These are phyloP conservation scores for Bipolaris oryzae DNA, from an alignment of 2,329 filamentous ascomycete species.

Conservation along the genomic window DNA sequence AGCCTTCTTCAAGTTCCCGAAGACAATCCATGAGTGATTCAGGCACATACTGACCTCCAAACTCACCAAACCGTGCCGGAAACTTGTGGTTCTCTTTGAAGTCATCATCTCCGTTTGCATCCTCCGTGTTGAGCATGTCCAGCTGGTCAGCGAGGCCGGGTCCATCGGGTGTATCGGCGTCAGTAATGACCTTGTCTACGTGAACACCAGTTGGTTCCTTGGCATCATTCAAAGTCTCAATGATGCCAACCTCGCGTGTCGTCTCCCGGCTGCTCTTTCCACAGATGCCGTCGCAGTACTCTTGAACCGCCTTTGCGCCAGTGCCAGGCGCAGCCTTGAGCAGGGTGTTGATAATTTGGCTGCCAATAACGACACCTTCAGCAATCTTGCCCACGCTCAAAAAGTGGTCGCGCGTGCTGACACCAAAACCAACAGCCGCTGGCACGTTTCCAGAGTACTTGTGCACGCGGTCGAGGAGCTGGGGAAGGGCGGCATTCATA, in stretches of 20 bases:
- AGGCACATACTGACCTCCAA: conserved; percentile 95
- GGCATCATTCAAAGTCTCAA: conserved; percentile 69
- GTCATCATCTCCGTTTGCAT: conserved; percentile 39
- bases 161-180: conserved; percentile 60
- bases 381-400: conserved; percentile 80
- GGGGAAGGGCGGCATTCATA: conserved; percentile 80
- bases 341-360: conserved; percentile 87
- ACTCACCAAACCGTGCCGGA: conserved; percentile 89
- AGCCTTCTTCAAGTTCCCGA: conserved; percentile 86
- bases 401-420: conserved; percentile 95
- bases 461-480: conserved; percentile 83
- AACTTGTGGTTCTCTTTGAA: conserved; percentile 58
- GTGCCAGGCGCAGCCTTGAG: conserved; percentile 70
- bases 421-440: conserved; percentile 91
- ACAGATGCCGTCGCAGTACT: conserved; percentile 81
- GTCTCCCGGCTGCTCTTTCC: conserved; percentile 59
- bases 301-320: conserved; percentile 74
- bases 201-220: conserved; percentile 68
- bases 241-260: conserved; percentile 71
- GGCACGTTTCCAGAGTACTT: conserved; percentile 90
- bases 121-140: conserved; percentile 74
- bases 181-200: conserved; percentile 71
- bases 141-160: conserved; percentile 81
- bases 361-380: conserved; percentile 95
- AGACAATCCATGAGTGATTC: conserved; percentile 98